A percentile compares a stretch with the other conserved stretches of the same genome.
These are phyloP conservation scores for Aspergillus pseudonomiae DNA, from an alignment of 2,329 filamentous ascomycete species.

Conservation along the genomic window DNA sequence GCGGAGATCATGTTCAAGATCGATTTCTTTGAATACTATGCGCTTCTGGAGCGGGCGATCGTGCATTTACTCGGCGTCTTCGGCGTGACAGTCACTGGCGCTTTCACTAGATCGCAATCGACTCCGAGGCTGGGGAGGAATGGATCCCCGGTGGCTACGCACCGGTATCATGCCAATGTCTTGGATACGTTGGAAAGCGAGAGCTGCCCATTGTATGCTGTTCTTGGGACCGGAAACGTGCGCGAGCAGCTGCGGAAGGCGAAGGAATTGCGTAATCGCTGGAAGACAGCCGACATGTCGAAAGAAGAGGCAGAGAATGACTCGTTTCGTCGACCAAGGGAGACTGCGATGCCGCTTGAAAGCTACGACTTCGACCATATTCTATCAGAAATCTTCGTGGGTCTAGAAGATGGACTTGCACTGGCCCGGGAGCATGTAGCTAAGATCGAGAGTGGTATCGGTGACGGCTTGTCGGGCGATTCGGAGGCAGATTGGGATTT, in stretches of 20 bases:
- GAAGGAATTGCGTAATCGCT: constrained; percentile 71
- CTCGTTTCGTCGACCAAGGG: constrained; percentile 21
- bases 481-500: constrained; percentile 57
- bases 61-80: constrained; percentile 69
- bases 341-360: constrained; percentile 48
- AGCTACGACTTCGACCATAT: constrained; percentile 66
- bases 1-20: constrained; percentile 74
- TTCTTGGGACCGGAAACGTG: constrained; percentile 60
- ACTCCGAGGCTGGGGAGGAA: neutral
- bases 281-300: constrained; percentile 67
- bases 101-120: constrained; percentile 18
- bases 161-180: constrained; percentile 72
- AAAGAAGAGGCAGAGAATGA: constrained; percentile 27
- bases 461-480: constrained; percentile 11
- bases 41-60: constrained; percentile 70
- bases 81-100: constrained; percentile 55
- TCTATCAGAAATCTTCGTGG: constrained; percentile 58
- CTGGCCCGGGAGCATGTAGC: constrained; percentile 54
- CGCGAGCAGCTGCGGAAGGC: constrained; percentile 63
- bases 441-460: constrained; percentile 26
- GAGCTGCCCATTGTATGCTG: constrained; percentile 58
- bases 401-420: constrained; percentile 61
- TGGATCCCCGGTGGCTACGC: constrained; percentile 34
- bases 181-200: constrained; percentile 62
- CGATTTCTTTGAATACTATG: constrained; percentile 78